These are phyloP conservation scores for Pestalotiopsis sp. DNA, from an alignment of 2,329 filamentous ascomycete species.

Conservation along the genomic window DNA sequence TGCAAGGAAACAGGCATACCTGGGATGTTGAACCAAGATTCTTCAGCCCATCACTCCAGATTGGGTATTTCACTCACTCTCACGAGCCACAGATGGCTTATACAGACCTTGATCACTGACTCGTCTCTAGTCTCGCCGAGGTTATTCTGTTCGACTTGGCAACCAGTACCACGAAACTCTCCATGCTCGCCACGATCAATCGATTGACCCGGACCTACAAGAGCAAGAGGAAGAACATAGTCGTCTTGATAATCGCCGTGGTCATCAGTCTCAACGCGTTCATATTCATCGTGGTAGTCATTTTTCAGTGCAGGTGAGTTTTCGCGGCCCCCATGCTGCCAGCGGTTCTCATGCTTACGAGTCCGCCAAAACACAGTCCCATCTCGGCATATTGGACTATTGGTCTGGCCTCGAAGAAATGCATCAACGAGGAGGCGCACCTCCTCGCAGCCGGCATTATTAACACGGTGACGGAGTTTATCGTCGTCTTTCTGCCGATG, in stretches of 20 bases:
- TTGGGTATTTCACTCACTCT: slow-evolving; percentile 25
- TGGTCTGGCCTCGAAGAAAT: slow-evolving; percentile 34
- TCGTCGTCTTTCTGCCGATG: slow-evolving; percentile 55
- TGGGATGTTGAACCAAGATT: slow-evolving; percentile 33
- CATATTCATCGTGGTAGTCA: slow-evolving; percentile 37
- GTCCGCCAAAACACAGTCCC: slow-evolving; percentile 28
- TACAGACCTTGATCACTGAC: not conserved
- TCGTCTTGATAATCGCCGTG: slow-evolving; percentile 30
- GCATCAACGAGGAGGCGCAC: slow-evolving; percentile 52
- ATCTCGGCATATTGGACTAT: slow-evolving; percentile 41
- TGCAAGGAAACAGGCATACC: slow-evolving; percentile 35
- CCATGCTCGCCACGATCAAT: slow-evolving; percentile 41
- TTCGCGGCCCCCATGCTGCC: not conserved
- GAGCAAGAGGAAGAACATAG: slow-evolving; percentile 29
- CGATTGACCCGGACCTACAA: slow-evolving; percentile 35
- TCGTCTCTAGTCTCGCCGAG: slow-evolving; percentile 28
- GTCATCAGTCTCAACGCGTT: slow-evolving; percentile 34
- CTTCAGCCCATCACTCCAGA: slow-evolving; percentile 25
- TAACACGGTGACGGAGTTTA: slow-evolving; percentile 62
- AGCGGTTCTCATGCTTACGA: slow-evolving; percentile 30
- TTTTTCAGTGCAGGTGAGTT: slow-evolving; percentile 42
- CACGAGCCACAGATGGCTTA: not conserved
- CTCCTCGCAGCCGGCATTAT: slow-evolving; percentile 57
- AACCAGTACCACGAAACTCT: slow-evolving; percentile 42
- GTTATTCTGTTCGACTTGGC: slow-evolving; percentile 39